Base-by-base conservation (phyloP, 2,329 filamentous ascomycete species). In the Nigrograna mackinnonii region DNA sequence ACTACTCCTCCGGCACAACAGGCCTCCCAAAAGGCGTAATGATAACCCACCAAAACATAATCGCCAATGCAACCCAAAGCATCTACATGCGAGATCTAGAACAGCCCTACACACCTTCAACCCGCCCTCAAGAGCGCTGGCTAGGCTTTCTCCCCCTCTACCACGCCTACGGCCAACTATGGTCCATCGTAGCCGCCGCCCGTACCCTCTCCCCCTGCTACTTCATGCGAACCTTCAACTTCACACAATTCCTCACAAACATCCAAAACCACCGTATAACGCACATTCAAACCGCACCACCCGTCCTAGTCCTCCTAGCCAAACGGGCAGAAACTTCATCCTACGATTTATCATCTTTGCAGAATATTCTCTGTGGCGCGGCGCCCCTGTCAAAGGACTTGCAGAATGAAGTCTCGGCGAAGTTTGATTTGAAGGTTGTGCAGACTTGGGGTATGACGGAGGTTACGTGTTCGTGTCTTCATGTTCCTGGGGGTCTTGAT, bases 21-120 rank as follows among this genome's bases (percentile, higher is more conserved):
- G 71, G 71, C 2, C 55, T 73, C 1, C 70, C 71, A 2, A 74
- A 75, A 45, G 71, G 71, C 7, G 72, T 74, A 3, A 71, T 70
- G 64, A 67, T 73, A 6, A 70, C 59, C 5, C 71, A 74, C 43
- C 62, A 68, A 28, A 75, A 74, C 39, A 60, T 72, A 2, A 66
- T 74, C 21, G 66, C 70, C 20, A 71, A 71, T 34, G 57, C 60
- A 18, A 56, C 58, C 19, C 69, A 71, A 46, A 67, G 60, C 16
- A 45, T 70, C 30, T 69, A 58, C 57, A 70, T 69, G 66, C 63
- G 67, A 6, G 55, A 70, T 39, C 54, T 69, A 18, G 53, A 59
- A 19, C 58, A 60, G 46, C 39, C 60, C 43, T 62, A 52, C 40
- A 45, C 28, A 5, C 45, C 58, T 9, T 44, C 34, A 4, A 41